Evolutionary conservation across 2,329 filamentous ascomycete genomes (phyloP), one percentile per base, ranked within the genome.

Genomic region (Tolypocladium album): DNA sequence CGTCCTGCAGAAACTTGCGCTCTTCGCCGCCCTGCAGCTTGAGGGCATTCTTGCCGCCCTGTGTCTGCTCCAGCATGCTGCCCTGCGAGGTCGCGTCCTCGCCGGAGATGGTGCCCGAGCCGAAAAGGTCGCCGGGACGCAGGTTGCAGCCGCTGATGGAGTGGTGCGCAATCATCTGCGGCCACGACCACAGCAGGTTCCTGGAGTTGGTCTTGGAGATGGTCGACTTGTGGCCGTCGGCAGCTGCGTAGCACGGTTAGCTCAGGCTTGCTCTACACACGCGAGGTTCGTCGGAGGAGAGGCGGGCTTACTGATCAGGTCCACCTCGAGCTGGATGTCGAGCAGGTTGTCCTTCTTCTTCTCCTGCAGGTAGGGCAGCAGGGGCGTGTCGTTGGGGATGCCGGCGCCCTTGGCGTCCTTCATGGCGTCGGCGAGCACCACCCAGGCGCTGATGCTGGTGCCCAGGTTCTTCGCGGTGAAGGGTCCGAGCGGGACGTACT

Each of bases 141-240:
- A 94, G 80, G 9, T 87, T 85, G 72, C 90, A 94, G 8, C 90
- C 90, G 0, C 86, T 88, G 61, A 90, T 82, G 3, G 88, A 87
- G 71, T 94, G 90, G 72, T 94, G 90, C 0, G 90, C 83, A 40
- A 94, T 77, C 89, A 93, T 92, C 70, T 94, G 90, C 0, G 88
- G 82, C 76, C 91, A 94, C 0, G 89, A 92, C 80, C 86, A 94
- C 1, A 93, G 79, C 1, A 94, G 77, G 57, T 79, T 72, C 24
- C 65, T 70, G 1, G 73, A 71, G 56, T 68, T 75, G 7, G 74
- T 74, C 52, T 65, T 67, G 20, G 65, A 69, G 15, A 76, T 67
- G n/a, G 69, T 67, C 1, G 67, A 71, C 55, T 68, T 73, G 55
- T 69, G 64, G 4, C 71, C 72, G 12, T 63, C 62, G 40, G 68